These are phyloP conservation scores for Sporisorium exsertum DNA, from an alignment of 1,284 basidiomycete species.

Conservation along the genomic window DNA sequence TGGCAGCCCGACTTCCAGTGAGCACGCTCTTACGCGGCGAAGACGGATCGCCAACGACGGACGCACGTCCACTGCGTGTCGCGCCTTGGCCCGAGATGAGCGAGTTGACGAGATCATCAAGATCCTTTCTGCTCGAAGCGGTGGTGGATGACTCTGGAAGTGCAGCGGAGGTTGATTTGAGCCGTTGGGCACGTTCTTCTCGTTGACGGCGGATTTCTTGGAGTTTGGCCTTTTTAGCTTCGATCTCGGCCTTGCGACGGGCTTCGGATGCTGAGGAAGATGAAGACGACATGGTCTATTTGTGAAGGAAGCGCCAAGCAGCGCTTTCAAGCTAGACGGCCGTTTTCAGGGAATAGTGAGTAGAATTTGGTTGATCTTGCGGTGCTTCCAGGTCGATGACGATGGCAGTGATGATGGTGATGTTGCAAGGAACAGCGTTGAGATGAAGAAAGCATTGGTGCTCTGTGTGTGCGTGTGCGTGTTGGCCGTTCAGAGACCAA, in stretches of 20 bases:
- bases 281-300: constrained; percentile 31
- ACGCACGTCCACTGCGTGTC: constrained; percentile 21
- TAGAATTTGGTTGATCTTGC: too few species aligned
- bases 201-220: constrained; percentile 82
- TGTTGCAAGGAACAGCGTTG: neutral
- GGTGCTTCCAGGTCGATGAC: neutral
- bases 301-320: too few species aligned
- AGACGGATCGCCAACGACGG: constrained; percentile 18
- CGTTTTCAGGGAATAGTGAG: too few species aligned
- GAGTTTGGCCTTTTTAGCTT: constrained; percentile 88
- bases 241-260: constrained; percentile 81
- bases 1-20: neutral
- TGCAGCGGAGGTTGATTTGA: constrained; percentile 32
- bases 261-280: constrained; percentile 58
- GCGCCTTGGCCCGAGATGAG: constrained; percentile 38
- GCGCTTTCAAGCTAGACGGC: too few species aligned
- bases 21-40: constrained; percentile 35
- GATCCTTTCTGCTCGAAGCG: constrained; percentile 49
- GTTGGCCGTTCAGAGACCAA: constrained; percentile 17
- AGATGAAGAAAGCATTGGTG: neutral
- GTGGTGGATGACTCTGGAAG: constrained; percentile 9
- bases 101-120: constrained; percentile 65
- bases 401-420: constrained; percentile 2
- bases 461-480: neutral
- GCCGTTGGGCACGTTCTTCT: constrained; percentile 73